Conservation (phyloP, 1,139 yeast genomes). For the Yamadazyma sp. region DNA sequence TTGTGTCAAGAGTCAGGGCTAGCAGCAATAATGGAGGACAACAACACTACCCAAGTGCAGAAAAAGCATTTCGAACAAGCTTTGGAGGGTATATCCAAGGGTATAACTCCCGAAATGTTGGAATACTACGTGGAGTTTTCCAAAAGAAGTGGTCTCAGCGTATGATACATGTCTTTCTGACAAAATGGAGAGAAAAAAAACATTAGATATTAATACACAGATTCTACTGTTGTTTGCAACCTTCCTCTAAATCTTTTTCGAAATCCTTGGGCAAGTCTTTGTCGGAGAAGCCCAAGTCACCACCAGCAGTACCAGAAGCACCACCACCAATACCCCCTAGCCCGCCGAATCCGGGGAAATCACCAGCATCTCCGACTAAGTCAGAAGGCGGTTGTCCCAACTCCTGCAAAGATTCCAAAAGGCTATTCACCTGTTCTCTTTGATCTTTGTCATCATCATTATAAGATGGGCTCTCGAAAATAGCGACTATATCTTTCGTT, state of each 20-base stretch:
- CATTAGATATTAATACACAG: neutral
- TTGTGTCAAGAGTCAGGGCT: constrained; percentile 95
- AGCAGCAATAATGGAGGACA: constrained; percentile 81
- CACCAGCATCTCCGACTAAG: constrained; percentile 64
- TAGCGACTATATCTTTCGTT: constrained; percentile 51
- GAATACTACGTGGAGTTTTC: constrained; percentile 72
- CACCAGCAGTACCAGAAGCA: too few species aligned
- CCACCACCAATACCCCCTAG: constrained; percentile 27
- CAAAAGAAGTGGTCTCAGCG: constrained; percentile 34
- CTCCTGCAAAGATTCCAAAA: constrained; percentile 72
- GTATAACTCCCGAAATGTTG: constrained; percentile 83
- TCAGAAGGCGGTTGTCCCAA: constrained; percentile 89
- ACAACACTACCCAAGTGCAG: constrained; percentile 52
- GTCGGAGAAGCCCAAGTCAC: constrained; percentile 38
- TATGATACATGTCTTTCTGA: constrained; percentile 17
- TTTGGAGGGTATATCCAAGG: constrained; percentile 61
- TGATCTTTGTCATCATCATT: constrained; percentile 50
- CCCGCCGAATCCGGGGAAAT: constrained; percentile 55
- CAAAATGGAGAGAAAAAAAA: constrained; percentile 1
- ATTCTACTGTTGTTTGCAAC: constrained; percentile 30
- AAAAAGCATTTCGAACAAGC: constrained; percentile 74
- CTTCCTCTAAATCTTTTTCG: constrained; percentile 45
- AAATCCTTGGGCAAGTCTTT: constrained; percentile 49
- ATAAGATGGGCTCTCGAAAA: constrained; percentile 58
- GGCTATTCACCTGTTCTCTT: constrained; percentile 53